Conservation (phyloP, 495 filamentous ascomycete genomes). For the Hyaloscypha hepaticicola region DNA sequence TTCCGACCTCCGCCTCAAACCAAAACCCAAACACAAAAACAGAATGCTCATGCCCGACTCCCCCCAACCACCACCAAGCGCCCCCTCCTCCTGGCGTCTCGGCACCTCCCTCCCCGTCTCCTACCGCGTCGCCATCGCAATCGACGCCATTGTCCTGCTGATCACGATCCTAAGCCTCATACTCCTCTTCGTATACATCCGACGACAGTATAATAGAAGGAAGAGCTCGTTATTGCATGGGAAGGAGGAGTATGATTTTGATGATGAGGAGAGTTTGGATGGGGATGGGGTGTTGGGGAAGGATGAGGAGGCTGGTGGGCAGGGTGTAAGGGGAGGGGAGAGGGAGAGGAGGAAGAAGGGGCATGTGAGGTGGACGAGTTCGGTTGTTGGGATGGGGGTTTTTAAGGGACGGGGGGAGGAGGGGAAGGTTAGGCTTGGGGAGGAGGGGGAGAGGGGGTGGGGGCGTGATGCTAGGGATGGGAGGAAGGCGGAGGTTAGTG, state of each 20-base stretch:
- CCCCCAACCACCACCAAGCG: background rate
- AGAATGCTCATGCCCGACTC: constrained; percentile 17
- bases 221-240: background rate
- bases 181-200: constrained; percentile 1
- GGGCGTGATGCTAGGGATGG: background rate
- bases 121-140: constrained; percentile 10
- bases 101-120: constrained; percentile 14
- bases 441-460: background rate
- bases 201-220: constrained; percentile 4
- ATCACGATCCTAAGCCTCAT: constrained; percentile 6
- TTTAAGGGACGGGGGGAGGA: background rate
- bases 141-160: constrained; percentile 12
- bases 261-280: background rate
- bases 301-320: background rate
- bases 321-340: background rate
- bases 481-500: background rate
- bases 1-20: background rate
- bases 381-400: constrained; percentile 3
- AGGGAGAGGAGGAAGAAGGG: constrained; percentile 4
- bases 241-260: background rate
- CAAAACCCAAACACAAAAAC: background rate
- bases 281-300: background rate
- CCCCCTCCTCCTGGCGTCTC: background rate
- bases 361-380: constrained; percentile 20
- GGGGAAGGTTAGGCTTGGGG: constrained; percentile 52